Evolutionary conservation across 2,329 filamentous ascomycete species (phyloP), one percentile per base, ranked within the genome.

Genomic region (Thermoascus crustaceus): DNA sequence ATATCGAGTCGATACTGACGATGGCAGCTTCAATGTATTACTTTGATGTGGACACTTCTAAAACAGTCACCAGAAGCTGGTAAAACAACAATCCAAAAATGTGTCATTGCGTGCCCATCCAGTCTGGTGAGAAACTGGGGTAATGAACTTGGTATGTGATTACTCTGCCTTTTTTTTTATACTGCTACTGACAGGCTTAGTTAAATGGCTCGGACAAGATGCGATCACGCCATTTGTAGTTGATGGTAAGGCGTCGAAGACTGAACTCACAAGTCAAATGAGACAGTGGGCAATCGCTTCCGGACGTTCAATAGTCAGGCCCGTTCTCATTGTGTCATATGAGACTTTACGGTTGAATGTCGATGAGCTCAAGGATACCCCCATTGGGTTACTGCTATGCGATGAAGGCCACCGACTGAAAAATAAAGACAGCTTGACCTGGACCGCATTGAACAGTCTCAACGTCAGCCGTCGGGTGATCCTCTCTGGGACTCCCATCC

Each of bases 121-220:
- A 96, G 87, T 73, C 68, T 98, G 58, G 91, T 98, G 20, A 81
- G 85, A 45, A 98, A 98, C 52, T 98, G 91, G 91, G 91, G 89
- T 30, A 96, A 96, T 53, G 91, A 98, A 61, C 66, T 98, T 30
- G 61, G 62, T 67, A 52, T 40, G 54, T 40, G 10, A 35, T 21
- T 10, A 16, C 6, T 21, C 9, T 17, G n/a, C 8, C n/a, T 9
- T 25, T 16, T 20, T 26, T 19, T 4, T 25, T 4, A 22, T 8
- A n/a, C n/a, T 30, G 27, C 26, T 36, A 32, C 48, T 58, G 39
- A 59, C 30, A 14, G 27, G 32, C 36, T 16, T 35, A 55, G 78
- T 82, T 4, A 98, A 98, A 68, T 98, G 91, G 91, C 78, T 98
- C 23, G 91, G 91, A 19, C 77, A 84, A 45, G 88, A 91, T 60